Evolutionary conservation across 2,329 filamentous ascomycete species (phyloP), one percentile per base, ranked within the genome.

Genomic region (Colletotrichum orchidophilum): DNA sequence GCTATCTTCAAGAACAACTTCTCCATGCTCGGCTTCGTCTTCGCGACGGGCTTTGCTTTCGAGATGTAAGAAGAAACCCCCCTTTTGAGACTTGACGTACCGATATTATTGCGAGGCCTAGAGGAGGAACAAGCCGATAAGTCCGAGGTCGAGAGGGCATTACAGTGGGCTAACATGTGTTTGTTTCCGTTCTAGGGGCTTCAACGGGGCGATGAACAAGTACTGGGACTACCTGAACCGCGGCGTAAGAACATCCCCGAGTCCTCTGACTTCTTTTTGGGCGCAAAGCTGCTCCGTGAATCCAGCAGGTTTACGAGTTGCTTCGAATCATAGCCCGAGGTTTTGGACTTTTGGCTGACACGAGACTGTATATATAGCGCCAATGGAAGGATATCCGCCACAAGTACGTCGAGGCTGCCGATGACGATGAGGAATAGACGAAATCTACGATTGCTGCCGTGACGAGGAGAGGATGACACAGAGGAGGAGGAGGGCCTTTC

Each of bases 361-460:
- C 59, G 24, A 55, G 33, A 27, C 27, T 31, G 49, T 13, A 18
- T 8, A 9, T 58, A 77, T 80, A 98, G 96, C 94, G 96, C 80
- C 96, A 98, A 97, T 98, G 96, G 96, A 98, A 98, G 90, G 96
- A 99, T 83, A 98, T 99, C 87, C 96, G 97, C 86, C 86, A 92
- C 83, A 92, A 89, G 84, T 99, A 97, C 84, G 83, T 97, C 79
- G 85, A 93, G 84, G 87, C 87, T 71, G 89, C 87, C 67, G 91
- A 93, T 75, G 91, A 91, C 75, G 67, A 72, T 33, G 89, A 92
- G 74, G 91, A 92, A 52, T 70, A 72, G 79, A 82, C 85, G 76
- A 79, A 77, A 15, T 74, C 73, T 73, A 75, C 76, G 73, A 75
- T 65, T 62, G 67, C 57, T 53, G 63, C 26, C 54, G 69, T 33